Evolutionary conservation across 768 basidiomycete genomes (phyloP).

Genomic region (Tulasnella sp.): DNA sequence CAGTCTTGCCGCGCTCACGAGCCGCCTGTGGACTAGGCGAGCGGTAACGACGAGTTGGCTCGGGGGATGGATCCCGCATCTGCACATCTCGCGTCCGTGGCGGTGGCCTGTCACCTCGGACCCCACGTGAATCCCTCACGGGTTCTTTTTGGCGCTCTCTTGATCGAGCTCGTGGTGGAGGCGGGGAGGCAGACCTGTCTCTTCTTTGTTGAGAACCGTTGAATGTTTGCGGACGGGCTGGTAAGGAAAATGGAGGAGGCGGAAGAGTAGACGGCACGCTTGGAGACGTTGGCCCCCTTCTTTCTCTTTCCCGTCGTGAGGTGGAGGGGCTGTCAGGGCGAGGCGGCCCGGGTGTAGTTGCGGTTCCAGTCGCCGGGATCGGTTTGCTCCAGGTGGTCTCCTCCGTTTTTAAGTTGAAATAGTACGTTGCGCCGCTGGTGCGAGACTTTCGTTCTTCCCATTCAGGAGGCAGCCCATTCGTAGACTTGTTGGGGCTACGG

Average conservation of each 20-base stretch:
- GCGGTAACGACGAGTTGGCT: background rate
- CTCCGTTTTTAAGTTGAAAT: slow-evolving; percentile 20
- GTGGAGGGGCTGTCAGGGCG: slow-evolving; percentile 15
- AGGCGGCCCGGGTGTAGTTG: background rate
- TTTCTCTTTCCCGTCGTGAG: background rate
- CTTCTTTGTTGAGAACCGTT: background rate
- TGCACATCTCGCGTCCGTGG: background rate
- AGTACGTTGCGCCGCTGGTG: slow-evolving; percentile 11
- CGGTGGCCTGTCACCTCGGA: background rate
- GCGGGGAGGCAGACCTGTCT: slow-evolving; percentile 20
- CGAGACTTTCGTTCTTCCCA: slow-evolving; percentile 27
- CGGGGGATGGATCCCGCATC: slow-evolving; percentile 1
- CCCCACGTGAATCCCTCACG: background rate
- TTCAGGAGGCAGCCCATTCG: slow-evolving; percentile 11
- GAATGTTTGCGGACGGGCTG: background rate
- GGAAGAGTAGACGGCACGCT: slow-evolving; percentile 19
- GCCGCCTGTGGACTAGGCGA: background rate
- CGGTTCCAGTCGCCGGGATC: background rate
- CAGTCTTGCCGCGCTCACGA: background rate
- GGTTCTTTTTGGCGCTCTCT: slow-evolving; percentile 8
- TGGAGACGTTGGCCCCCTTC: background rate
- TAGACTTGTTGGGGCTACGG: background rate
- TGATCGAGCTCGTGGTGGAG: background rate
- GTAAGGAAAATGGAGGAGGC: background rate
- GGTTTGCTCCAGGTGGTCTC: slow-evolving; percentile 28